Evolutionary conservation across 2,329 filamentous ascomycete genomes (phyloP), one percentile per base, ranked within the genome.

Genomic region (Neoarthrinium moseri): DNA sequence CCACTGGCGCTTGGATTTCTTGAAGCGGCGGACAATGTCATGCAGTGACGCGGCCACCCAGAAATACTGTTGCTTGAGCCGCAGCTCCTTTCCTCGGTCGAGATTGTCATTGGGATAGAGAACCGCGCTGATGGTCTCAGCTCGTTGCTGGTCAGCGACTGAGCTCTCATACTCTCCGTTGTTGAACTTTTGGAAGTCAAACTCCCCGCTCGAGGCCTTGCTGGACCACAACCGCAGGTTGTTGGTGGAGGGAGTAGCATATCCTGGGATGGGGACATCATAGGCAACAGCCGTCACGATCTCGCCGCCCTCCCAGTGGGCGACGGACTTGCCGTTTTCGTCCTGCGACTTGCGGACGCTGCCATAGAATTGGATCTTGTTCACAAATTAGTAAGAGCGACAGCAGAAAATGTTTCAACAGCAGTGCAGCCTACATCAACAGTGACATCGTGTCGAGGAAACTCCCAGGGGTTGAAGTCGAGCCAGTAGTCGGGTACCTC

Each of bases 121-220:
- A 12, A 99, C 94, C 24, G 92, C 92, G 43, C 91, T 96, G 72
- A 99, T 99, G 45, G 92, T 97, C 75, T 99, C 94, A n/a, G 94
- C 94, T 47, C 89, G 87, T 74, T 99, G 94, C 70, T 97, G 91
- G 57, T 99, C 94, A n/a, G 88, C 89, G 30, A 99, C 94, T 11
- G 94, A 95, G 72, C 89, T 94, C 72, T 99, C 94, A 64, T 99
- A 99, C 59, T 99, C 91, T 52, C 94, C 94, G 49, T 80, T 94
- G 72, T 99, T 99, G 83, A 99, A 99, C 67, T 97, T 97, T 63
- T 96, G 92, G 72, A 99, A 99, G 72, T 99, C 92, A 54, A 99
- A 99, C 68, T 99, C 94, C 54, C 94, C 94, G 57, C 89, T 92
- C 36, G 91, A 91, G 34, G 94, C 92, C 71, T 96, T 96, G 76